Evolutionary conservation across 257 asterid species (phyloP).

Genomic region (Scutellaria minor): DNA sequence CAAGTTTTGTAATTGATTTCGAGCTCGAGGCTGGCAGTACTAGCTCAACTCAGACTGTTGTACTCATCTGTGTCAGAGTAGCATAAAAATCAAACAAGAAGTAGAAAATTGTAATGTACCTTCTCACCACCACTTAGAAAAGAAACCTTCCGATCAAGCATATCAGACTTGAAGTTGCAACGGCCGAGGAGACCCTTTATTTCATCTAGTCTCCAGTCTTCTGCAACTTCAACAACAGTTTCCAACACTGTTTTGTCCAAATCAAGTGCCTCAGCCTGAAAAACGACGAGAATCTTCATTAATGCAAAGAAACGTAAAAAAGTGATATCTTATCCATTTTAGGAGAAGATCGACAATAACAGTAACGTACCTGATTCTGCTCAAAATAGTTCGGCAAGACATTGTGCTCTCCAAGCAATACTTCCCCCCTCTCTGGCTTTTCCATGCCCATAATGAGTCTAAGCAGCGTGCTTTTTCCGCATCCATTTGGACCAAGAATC

Average conservation of each 20-base stretch:
- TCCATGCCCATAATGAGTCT: conserved; percentile 89
- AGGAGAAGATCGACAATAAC: too few relatives aligned
- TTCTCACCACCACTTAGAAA: conserved; percentile 98
- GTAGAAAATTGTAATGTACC: conserved; percentile 47
- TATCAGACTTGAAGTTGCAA: conserved; percentile 82
- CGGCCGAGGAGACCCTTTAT: conserved; percentile 98
- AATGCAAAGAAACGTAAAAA: too few relatives aligned
- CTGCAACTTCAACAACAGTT: conserved; percentile 96
- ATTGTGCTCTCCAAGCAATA: conserved; percentile 89
- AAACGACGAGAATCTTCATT: conserved; percentile 7
- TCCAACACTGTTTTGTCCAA: conserved; percentile 72
- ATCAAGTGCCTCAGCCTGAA: conserved; percentile 99
- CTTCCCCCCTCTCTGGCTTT: conserved; percentile 71
- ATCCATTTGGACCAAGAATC: conserved; percentile 96
- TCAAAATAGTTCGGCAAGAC: conserved; percentile 93
- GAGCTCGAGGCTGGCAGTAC: too few relatives aligned
- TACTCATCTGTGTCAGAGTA: too few relatives aligned
- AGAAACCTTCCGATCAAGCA: conserved; percentile 96
- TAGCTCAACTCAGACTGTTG: too few relatives aligned
- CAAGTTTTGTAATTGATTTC: too few relatives aligned
- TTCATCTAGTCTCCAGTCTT: conserved; percentile 95
- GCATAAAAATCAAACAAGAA: not conserved
- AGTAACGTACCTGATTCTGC: conserved; percentile 87
- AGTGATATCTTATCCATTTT: too few relatives aligned
- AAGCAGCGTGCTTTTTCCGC: conserved; percentile 96